A percentile compares a stretch with the other conserved stretches of the same genome.
These are phyloP conservation scores for Aegilops longissima DNA, from an alignment of 176 grass and related monocot species.

Conservation along the genomic window DNA sequence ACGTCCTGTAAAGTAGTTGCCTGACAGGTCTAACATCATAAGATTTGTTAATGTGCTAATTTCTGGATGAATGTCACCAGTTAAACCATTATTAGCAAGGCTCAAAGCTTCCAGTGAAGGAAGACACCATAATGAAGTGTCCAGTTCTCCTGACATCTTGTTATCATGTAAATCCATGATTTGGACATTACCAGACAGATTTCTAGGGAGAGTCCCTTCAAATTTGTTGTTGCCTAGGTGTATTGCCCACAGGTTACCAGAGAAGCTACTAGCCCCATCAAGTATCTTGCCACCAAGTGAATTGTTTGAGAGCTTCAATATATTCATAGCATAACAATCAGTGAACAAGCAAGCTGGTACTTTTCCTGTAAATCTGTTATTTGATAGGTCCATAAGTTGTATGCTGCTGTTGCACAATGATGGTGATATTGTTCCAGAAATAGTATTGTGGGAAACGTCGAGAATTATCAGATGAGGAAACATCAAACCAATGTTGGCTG, in stretches of 20 bases:
- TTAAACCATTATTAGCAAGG: slow-evolving; percentile 1
- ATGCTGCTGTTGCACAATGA: neutral
- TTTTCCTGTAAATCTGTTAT: slow-evolving; percentile 32
- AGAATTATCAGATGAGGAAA: slow-evolving; percentile 7
- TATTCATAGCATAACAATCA: neutral
- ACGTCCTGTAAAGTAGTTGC: slow-evolving; percentile 15
- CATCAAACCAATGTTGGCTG: neutral
- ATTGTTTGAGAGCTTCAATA: slow-evolving; percentile 24
- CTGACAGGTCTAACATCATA: neutral
- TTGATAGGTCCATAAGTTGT: neutral
- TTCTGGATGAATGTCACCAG: neutral
- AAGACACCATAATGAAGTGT: neutral
- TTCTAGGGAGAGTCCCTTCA: neutral
- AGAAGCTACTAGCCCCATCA: neutral
- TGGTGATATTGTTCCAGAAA: slow-evolving; percentile 23
- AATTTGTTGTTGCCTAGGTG: neutral
- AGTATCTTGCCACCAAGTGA: neutral
- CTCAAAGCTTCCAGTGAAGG: neutral
- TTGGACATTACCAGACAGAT: neutral
- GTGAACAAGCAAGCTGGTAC: neutral
- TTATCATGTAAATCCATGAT: slow-evolving; percentile 2
- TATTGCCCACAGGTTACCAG: neutral
- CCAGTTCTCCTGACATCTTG: neutral
- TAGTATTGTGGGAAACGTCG: slow-evolving; percentile 14
- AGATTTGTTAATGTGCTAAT: neutral